Base-by-base conservation (phyloP, 257 asterid genomes). In the Verbena officinalis region DNA sequence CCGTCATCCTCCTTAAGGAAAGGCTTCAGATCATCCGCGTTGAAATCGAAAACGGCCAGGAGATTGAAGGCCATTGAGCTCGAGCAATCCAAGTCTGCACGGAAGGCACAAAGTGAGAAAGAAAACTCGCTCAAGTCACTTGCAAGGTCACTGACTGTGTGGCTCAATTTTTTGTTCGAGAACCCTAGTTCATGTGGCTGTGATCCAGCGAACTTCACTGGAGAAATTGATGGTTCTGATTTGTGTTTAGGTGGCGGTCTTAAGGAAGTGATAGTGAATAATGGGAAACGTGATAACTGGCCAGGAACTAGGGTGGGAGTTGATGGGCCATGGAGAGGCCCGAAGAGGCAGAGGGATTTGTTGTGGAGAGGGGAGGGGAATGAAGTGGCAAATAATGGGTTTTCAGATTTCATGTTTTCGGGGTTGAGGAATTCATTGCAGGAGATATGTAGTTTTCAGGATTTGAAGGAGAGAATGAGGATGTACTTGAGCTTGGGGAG, bases 361-460 rank as follows among this genome's bases (percentile, higher is more conserved):
- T 61, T 67, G 7, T 86, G 92, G 85, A 77, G 73, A 59, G 80
- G 69, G 30, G 70, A 62, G 43, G 86, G 63, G 20, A 68, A 64
- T 24, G 85, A 77, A 13, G 65, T 22, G 45, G 71, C 55, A 2
- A 72, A 60, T 49, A 53, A 34, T 53, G 85, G 49, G 3, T 52
- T 76, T 68, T 45, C 73, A 10, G 75, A 74, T 72, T 65, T 75
- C 42, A 76, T 21, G 80, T 82, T 76, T 80, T 67, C 72, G 21
- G 85, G 79, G 50, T 66, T 90, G 78, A 82, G 72, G 73, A 43
- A 50, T 73, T 94, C 99, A 19, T 61, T 94, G 83, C 77, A 64
- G 69, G 97, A 88, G 38, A 80, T 94, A 67, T 94, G 99, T 46
- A 90, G 99, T 71, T 83, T 90, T 38, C 96, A 86, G 48, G 99